A percentile compares a stretch with the other conserved stretches of the same genome.
phyloP scores from a whole-genome alignment of 495 filamentous ascomycete species.

The Penicillium odoratum region DNA sequence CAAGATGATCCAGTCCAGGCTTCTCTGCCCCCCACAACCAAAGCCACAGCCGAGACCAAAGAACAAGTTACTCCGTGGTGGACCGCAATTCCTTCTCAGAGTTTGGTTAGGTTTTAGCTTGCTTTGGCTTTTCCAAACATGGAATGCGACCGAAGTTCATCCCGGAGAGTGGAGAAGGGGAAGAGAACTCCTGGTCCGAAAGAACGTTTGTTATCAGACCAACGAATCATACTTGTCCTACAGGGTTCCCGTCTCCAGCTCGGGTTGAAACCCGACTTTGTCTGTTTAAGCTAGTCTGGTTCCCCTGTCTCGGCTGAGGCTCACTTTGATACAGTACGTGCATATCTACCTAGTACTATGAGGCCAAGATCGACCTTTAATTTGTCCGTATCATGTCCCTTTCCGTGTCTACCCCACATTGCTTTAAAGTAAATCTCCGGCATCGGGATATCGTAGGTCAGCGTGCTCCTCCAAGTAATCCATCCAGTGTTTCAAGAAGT shows the following conservation, averaged over 20 bases:
- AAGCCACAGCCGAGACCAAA: constrained; percentile 1
- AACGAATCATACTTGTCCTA: too few relatives aligned
- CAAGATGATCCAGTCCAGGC: neutral
- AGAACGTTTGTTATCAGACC: too few relatives aligned
- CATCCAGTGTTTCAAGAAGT: constrained; percentile 89
- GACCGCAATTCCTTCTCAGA: too few relatives aligned
- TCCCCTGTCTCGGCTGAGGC: too few relatives aligned
- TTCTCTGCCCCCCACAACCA: neutral
- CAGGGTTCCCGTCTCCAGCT: too few relatives aligned
- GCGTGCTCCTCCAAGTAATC: constrained; percentile 79
- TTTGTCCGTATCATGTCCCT: neutral
- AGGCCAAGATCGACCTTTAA: too few relatives aligned
- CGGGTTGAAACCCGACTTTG: too few relatives aligned
- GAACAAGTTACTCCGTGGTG: neutral
- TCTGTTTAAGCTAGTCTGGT: too few relatives aligned
- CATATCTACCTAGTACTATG: too few relatives aligned
- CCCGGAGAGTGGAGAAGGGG: constrained; percentile 8
- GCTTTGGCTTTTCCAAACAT: constrained; percentile 8
- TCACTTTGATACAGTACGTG: too few relatives aligned
- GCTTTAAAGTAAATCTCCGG: constrained; percentile 51
- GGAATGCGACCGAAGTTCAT: constrained; percentile 7
- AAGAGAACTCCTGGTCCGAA: too few relatives aligned
- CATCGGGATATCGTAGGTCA: constrained; percentile 81
- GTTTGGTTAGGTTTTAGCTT: neutral
- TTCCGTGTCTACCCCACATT: neutral